A percentile compares a stretch with the other conserved stretches of the same genome.
Evolutionary conservation across 345 rosid genomes (phyloP).

Genomic region (Combretum micranthum): DNA sequence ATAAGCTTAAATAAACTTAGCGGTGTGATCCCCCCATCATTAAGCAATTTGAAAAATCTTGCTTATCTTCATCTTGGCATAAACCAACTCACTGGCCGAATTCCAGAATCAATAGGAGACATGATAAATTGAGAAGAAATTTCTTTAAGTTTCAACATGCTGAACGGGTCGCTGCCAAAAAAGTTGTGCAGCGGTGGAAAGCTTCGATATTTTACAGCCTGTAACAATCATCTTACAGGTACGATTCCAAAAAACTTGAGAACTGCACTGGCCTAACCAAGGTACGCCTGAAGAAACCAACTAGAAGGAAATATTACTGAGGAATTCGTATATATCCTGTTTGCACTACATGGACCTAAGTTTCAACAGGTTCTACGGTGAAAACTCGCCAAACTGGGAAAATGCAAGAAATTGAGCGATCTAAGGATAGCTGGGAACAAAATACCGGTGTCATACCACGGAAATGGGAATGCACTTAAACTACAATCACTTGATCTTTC

Average conservation of each 20-base stretch:
- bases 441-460: slow-evolving; percentile 8
- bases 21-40: too few species aligned
- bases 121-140: background rate
- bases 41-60: too few species aligned
- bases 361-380: slow-evolving; percentile 19
- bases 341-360: slow-evolving; percentile 25
- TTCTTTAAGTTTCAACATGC: slow-evolving; percentile 1
- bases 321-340: slow-evolving; percentile 15
- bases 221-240: slow-evolving; percentile 21
- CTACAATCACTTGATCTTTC: slow-evolving; percentile 5
- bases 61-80: too few species aligned
- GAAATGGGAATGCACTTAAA: slow-evolving; percentile 13
- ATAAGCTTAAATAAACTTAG: background rate
- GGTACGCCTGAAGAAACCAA: slow-evolving; percentile 17
- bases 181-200: slow-evolving; percentile 7
- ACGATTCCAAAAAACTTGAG: slow-evolving; percentile 16
- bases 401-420: too few species aligned
- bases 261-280: slow-evolving; percentile 10
- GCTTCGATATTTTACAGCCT: background rate
- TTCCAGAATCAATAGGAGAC: slow-evolving; percentile 22
- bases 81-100: slow-evolving; percentile 3
- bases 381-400: too few species aligned
- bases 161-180: slow-evolving; percentile 7
- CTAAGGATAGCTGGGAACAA: too few species aligned
- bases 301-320: slow-evolving; percentile 19